Conservation (phyloP, 1,139 yeast species). For the Tardiomyces depauwii region DNA sequence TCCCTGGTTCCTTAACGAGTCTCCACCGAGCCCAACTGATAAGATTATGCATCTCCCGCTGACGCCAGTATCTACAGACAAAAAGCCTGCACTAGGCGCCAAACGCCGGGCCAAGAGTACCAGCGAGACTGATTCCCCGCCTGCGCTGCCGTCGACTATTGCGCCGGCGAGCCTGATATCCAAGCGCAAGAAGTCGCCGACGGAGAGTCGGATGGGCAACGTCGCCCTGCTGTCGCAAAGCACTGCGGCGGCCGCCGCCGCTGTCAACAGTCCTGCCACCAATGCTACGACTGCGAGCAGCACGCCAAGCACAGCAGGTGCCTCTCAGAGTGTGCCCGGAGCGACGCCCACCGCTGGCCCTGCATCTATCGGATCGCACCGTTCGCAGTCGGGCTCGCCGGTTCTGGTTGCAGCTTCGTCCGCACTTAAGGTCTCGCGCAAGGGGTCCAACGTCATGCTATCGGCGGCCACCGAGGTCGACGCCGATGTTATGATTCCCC, state of each 20-base stretch:
- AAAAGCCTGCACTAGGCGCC: neutral
- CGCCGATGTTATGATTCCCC: neutral
- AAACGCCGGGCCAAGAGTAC: constrained; percentile 11
- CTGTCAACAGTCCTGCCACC: neutral
- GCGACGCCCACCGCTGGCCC: neutral
- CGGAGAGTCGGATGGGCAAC: constrained; percentile 1
- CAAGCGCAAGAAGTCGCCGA: constrained; percentile 10
- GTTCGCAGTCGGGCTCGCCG: neutral
- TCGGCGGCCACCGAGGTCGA: neutral
- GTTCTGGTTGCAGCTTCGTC: neutral
- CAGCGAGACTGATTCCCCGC: neutral
- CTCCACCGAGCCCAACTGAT: too few species aligned
- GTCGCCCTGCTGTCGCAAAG: neutral
- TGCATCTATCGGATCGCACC: neutral
- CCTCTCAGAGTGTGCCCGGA: neutral
- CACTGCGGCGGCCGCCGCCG: too few species aligned
- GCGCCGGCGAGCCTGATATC: constrained; percentile 15
- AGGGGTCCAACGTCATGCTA: neutral
- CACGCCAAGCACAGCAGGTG: neutral
- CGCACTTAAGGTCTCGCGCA: neutral
- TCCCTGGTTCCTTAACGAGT: too few species aligned
- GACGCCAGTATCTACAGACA: neutral
- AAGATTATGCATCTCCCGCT: neutral
- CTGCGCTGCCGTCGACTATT: constrained; percentile 11
- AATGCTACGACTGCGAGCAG: neutral